Evolutionary conservation across 345 rosid species (phyloP), one percentile per base, ranked within the genome.

Genomic region (Lumnitzera racemosa): DNA sequence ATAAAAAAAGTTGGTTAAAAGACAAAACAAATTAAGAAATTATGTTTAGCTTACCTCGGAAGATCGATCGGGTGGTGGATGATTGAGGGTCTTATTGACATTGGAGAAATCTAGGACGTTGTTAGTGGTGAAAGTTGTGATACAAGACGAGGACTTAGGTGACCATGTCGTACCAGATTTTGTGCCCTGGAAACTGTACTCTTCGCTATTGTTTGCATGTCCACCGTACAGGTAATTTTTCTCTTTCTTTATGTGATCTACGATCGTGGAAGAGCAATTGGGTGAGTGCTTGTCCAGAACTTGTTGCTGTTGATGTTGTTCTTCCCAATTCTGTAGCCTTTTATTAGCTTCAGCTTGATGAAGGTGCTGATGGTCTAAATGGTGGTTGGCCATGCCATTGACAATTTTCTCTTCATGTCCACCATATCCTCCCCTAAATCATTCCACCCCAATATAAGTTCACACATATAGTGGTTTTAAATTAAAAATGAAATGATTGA

Each of bases 51-150:
- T 60, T 57, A 91, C 98, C 89, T 89, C 95, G 46, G 86, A 75
- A 63, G 89, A 78, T 64, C 85, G 87, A 78, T 85, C 92, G 16
- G 81, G 84, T 12, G 77, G 80, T 1, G 86, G 82, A 64, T 77
- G 89, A 70, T 82, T 84, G n/a, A 67, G 74, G 48, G 81, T 46
- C 27, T 77, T 57, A 56, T 83, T 78, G 65, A 58, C 77, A 73
- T 77, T 68, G 4, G 95, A 82, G 70, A 89, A 89, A 70, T 89
- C 85, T 71, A 83, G 76, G 88, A 85, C 76, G 75, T 70, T 79
- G 76, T 65, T 84, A 56, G 78, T 80, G 50, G 76, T 78, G 66
- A 76, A 78, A 56, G 81, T 82, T 23, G 94, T 81, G 61, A 84
- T 75, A 50, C 91, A 81, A 47, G 98, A 87, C 50, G 43, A 36